Conservation (phyloP, 768 basidiomycete genomes). For the Boletus coccyginus region DNA sequence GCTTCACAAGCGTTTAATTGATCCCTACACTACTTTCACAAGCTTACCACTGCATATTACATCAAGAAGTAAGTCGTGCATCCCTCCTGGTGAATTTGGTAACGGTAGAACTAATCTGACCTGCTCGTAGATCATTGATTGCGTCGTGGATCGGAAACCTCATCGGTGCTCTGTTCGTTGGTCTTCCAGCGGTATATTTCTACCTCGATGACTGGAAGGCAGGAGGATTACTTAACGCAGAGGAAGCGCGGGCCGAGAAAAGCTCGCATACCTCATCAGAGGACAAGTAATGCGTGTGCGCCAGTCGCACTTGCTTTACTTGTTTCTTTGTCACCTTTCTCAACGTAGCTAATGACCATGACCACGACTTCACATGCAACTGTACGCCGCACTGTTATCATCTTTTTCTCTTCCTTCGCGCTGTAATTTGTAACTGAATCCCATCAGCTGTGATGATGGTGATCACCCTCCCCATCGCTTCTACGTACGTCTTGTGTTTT, state of each 20-base stretch:
- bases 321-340: background rate
- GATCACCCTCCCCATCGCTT: background rate
- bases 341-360: background rate
- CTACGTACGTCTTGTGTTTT: background rate
- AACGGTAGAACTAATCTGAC: background rate
- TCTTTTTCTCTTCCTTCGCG: background rate
- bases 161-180: conserved; percentile 63
- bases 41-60: conserved; percentile 45
- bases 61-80: conserved; percentile 56
- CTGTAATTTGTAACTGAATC: background rate
- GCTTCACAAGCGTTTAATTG: background rate
- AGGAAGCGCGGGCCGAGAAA: conserved; percentile 31
- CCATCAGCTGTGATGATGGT: background rate
- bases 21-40: background rate
- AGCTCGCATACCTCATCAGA: conserved; percentile 5
- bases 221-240: conserved; percentile 39
- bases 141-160: conserved; percentile 66
- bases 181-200: conserved; percentile 61
- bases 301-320: background rate
- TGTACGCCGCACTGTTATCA: background rate
- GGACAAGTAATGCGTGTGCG: background rate
- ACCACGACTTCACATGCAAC: no score
- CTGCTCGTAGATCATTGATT: conserved; percentile 50
- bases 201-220: conserved; percentile 52
- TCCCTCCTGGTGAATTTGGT: background rate